phyloP scores from a whole-genome alignment of 345 rosid species.

The Euphorbia pulcherrima region DNA sequence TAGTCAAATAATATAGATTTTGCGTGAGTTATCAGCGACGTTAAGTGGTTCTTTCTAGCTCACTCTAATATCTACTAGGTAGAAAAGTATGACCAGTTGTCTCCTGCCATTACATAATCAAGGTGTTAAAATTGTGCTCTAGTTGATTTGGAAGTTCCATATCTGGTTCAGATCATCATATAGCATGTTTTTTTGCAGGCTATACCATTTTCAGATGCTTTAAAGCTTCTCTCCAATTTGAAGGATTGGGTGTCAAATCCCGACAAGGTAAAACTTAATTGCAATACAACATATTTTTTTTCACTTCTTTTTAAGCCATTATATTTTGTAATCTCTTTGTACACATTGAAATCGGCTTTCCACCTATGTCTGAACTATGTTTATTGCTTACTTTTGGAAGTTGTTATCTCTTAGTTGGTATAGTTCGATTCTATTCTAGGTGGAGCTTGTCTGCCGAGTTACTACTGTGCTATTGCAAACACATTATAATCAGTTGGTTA shows the following conservation, averaged over 20 bases:
- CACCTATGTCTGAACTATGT: not conserved
- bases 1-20: not conserved
- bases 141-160: not conserved
- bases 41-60: not conserved
- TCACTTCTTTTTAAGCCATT: not conserved
- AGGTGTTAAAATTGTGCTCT: not conserved
- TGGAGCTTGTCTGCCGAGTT: constrained; percentile 79
- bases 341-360: not conserved
- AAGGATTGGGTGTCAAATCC: constrained; percentile 73
- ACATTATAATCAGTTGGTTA: constrained; percentile 71
- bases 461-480: constrained; percentile 65
- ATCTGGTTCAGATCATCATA: not conserved
- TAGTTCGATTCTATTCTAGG: constrained; percentile 37
- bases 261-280: constrained; percentile 53
- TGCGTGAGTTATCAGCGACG: not conserved
- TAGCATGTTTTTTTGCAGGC: constrained; percentile 45
- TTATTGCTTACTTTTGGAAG: not conserved
- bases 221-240: constrained; percentile 69
- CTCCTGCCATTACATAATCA: not conserved
- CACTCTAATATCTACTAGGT: not conserved
- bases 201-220: constrained; percentile 84
- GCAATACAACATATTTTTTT: not conserved
- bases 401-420: not conserved
- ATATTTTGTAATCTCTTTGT: not conserved
- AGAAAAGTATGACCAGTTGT: not conserved